Percentiles rank a stretch among this genome's conserved stretches.
Conservation (phyloP, 148 eudicot genomes). For the Arctostaphylos glauca region DNA sequence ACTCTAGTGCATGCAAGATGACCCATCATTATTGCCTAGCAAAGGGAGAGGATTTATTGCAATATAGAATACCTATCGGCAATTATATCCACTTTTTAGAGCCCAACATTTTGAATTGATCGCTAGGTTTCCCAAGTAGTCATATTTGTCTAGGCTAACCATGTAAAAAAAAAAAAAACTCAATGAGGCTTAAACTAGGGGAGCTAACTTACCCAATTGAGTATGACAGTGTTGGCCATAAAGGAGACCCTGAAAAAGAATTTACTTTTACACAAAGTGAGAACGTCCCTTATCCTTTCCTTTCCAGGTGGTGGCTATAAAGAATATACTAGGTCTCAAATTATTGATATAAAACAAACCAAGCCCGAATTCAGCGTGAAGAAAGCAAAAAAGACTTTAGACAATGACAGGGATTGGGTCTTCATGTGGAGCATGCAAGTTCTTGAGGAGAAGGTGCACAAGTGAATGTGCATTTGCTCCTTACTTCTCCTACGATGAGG, state of each 20-base stretch:
- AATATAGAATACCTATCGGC: constrained; percentile 12
- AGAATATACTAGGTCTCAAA: constrained; percentile 21
- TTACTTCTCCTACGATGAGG: constrained; percentile 64
- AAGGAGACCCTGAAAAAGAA: constrained; percentile 67
- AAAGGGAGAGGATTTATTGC: constrained; percentile 7
- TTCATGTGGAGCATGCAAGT: constrained; percentile 95
- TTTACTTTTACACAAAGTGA: constrained; percentile 37
- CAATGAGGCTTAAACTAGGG: constrained; percentile 27
- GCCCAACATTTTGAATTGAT: constrained; percentile 16
- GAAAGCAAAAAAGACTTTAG: constrained; percentile 7
- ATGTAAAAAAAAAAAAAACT: constrained; percentile 7
- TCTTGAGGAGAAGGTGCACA: constrained; percentile 69
- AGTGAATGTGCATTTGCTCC: constrained; percentile 73
- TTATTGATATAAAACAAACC: constrained; percentile 1
- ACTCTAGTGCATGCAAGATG: constrained; percentile 13
- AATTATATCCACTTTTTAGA: constrained; percentile 15
- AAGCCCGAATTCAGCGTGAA: background rate
- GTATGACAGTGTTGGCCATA: constrained; percentile 60
- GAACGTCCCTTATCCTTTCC: constrained; percentile 28
- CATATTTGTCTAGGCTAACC: background rate
- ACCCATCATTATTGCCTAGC: constrained; percentile 6
- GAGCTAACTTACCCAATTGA: constrained; percentile 31
- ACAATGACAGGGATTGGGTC: constrained; percentile 75
- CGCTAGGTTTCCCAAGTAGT: constrained; percentile 12
- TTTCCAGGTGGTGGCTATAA: constrained; percentile 34